These are phyloP conservation scores for Ceratocystis papillata DNA, from an alignment of 2,329 filamentous ascomycete genomes.

Conservation along the genomic window DNA sequence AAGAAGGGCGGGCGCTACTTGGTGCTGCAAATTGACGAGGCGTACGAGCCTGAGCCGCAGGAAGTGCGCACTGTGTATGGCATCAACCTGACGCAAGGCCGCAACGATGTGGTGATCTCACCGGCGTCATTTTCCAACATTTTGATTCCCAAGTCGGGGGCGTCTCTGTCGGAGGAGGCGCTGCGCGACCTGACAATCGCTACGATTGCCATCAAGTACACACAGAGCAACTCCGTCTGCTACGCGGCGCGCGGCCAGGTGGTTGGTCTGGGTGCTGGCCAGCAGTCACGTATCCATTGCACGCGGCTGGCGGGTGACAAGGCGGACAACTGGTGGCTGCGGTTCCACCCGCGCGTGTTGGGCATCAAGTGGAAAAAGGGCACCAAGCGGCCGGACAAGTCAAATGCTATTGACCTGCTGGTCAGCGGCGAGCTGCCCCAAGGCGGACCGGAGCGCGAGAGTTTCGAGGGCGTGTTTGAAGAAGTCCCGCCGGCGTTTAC, in stretches of 20 bases:
- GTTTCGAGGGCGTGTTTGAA: constrained; percentile 83
- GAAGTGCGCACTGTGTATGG: constrained; percentile 87
- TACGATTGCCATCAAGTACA: constrained; percentile 96
- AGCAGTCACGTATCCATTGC: constrained; percentile 97
- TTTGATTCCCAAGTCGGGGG: constrained; percentile 72
- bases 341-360: constrained; percentile 84
- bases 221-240: constrained; percentile 97
- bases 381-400: constrained; percentile 92
- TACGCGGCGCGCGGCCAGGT: constrained; percentile 91
- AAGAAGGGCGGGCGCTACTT: constrained; percentile 98
- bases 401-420: constrained; percentile 92
- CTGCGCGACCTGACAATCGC: constrained; percentile 85
- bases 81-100: constrained; percentile 75
- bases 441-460: constrained; percentile 69
- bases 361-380: constrained; percentile 94
- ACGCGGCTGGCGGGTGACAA: constrained; percentile 95
- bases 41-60: constrained; percentile 67
- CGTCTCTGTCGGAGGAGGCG: constrained; percentile 64
- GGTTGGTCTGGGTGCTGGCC: constrained; percentile 85
- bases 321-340: constrained; percentile 99
- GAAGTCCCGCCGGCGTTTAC: constrained; percentile 77
- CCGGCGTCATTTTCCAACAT: constrained; percentile 77
- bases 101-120: constrained; percentile 81
- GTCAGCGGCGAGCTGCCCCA: constrained; percentile 83
- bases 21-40: constrained; percentile 84